phyloP scores from a whole-genome alignment of 108 stramenopile genomes.

The Schizochytrium sp. region DNA sequence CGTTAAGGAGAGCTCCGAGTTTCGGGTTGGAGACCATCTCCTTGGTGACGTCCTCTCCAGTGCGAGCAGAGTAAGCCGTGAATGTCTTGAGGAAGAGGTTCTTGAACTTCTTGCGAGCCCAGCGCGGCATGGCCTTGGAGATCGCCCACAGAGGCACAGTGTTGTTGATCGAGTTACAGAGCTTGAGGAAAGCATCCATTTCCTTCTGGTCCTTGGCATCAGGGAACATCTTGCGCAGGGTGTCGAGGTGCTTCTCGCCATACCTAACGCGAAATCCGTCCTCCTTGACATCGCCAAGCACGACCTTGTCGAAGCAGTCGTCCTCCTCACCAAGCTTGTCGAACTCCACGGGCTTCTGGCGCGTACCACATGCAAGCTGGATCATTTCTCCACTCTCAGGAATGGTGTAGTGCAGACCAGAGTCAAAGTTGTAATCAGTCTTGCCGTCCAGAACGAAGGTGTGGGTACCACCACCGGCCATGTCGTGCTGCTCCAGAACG shows the following conservation, averaged over 20 bases:
- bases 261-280: conserved; percentile 63
- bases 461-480: conserved; percentile 75
- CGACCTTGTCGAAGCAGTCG: conserved; percentile 71
- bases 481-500: conserved; percentile 85
- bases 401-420: conserved; percentile 78
- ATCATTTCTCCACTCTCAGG: conserved; percentile 62
- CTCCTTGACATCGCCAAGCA: conserved; percentile 68
- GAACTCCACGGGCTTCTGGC: conserved; percentile 71
- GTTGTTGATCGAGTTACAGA: conserved; percentile 55
- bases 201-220: conserved; percentile 60
- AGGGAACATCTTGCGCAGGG: conserved; percentile 61
- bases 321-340: conserved; percentile 68
- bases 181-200: conserved; percentile 62
- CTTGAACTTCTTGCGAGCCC: conserved; percentile 60
- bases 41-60: conserved; percentile 59
- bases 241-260: conserved; percentile 60
- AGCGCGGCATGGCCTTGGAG: conserved; percentile 61
- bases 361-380: conserved; percentile 63
- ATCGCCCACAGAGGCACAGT: conserved; percentile 26
- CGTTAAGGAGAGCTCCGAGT: conserved; percentile 46
- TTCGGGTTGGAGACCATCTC: conserved; percentile 62
- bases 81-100: conserved; percentile 24
- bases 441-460: conserved; percentile 75
- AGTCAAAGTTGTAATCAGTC: conserved; percentile 73
- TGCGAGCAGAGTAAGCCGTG: neutral